phyloP scores from a whole-genome alignment of 371 early-diverging fungal species.

The Mucor mucedo region DNA sequence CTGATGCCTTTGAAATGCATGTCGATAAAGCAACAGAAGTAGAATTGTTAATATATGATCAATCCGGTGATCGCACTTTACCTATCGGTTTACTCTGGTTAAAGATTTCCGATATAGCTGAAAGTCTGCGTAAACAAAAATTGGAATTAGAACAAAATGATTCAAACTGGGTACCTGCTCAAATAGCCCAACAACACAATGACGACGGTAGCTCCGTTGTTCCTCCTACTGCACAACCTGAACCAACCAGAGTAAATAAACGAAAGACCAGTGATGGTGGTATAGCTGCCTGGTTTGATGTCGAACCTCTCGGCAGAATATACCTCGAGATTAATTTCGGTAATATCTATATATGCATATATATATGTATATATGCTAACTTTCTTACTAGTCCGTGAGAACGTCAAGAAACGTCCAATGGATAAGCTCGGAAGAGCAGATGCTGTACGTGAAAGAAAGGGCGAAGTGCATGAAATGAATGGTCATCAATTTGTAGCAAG shows the following conservation, averaged over 20 bases:
- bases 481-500: conserved; percentile 89
- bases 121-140: conserved; percentile 71
- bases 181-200: conserved; percentile 36
- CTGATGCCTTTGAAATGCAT: conserved; percentile 80
- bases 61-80: conserved; percentile 62
- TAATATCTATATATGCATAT: conserved; percentile 33
- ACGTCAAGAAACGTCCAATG: conserved; percentile 59
- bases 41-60: conserved; percentile 82
- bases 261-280: conserved; percentile 38
- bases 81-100: conserved; percentile 83
- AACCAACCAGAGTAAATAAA: neutral
- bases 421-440: conserved; percentile 81
- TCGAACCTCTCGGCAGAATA: conserved; percentile 92
- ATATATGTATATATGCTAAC: neutral
- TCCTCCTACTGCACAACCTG: conserved; percentile 5
- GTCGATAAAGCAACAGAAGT: conserved; percentile 90
- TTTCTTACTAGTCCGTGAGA: conserved; percentile 30
- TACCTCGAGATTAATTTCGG: conserved; percentile 76
- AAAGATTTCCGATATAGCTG: conserved; percentile 78
- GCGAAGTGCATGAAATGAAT: conserved; percentile 76
- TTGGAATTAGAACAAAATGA: conserved; percentile 53
- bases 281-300: conserved; percentile 82
- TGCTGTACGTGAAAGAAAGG: conserved; percentile 85
- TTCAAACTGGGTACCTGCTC: conserved; percentile 46
- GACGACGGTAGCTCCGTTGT: neutral